Percentiles rank a stretch among this genome's conserved stretches.
phyloP scores from a whole-genome alignment of 2,329 filamentous ascomycete species.

The Verticillium tricorpus region DNA sequence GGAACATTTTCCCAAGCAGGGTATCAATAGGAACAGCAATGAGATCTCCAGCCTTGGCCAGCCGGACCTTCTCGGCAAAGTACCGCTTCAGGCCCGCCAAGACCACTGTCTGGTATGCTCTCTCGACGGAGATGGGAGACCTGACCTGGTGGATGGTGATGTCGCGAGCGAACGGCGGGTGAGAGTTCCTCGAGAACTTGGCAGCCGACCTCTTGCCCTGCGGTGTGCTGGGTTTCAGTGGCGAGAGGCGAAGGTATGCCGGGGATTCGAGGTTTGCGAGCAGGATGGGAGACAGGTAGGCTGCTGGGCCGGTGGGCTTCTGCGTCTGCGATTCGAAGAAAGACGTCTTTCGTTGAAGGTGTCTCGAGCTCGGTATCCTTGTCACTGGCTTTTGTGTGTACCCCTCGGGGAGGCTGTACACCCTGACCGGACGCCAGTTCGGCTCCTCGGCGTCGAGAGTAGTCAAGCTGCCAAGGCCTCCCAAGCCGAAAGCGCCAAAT shows the following conservation, averaged over 20 bases:
- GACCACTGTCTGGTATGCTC: constrained; percentile 77
- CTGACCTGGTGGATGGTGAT: constrained; percentile 86
- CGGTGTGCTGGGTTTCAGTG: constrained; percentile 52
- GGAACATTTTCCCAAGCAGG: constrained; percentile 74
- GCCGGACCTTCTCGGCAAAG: constrained; percentile 76
- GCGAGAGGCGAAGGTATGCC: constrained; percentile 72
- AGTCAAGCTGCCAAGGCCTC: constrained; percentile 31
- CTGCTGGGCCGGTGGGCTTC: constrained; percentile 52
- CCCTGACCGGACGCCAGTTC: constrained; percentile 77
- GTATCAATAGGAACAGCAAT: constrained; percentile 88
- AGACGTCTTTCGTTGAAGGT: constrained; percentile 47
- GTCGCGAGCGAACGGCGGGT: constrained; percentile 61
- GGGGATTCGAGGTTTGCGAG: constrained; percentile 80
- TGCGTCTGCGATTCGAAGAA: constrained; percentile 67
- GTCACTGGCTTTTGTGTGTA: constrained; percentile 58
- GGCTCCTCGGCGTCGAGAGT: constrained; percentile 51
- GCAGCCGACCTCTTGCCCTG: constrained; percentile 48
- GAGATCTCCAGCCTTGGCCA: constrained; percentile 82
- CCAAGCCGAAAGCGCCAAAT: constrained; percentile 56
- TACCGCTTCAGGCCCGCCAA: constrained; percentile 83
- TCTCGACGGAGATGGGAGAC: constrained; percentile 82
- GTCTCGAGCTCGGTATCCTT: constrained; percentile 52
- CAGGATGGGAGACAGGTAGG: constrained; percentile 80
- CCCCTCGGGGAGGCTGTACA: constrained; percentile 83
- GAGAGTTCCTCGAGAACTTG: constrained; percentile 50